Evolutionary conservation across 768 basidiomycete genomes (phyloP).

Genomic region (Phanerodontia chrysosporium): DNA sequence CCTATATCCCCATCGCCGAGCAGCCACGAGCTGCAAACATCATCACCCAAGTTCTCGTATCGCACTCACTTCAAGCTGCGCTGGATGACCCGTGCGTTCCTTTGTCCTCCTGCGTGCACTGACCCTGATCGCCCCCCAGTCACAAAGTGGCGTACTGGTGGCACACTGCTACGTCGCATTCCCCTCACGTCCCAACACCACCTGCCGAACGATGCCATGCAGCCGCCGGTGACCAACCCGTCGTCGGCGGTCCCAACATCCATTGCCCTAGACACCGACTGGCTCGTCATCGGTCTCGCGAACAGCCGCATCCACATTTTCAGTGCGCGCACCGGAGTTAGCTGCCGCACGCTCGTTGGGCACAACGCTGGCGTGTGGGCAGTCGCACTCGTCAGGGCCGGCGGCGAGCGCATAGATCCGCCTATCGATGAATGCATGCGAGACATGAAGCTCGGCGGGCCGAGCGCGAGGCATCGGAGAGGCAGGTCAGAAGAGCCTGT

Average conservation of each 20-base stretch:
- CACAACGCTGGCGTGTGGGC: constrained; percentile 94
- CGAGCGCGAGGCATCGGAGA: not conserved
- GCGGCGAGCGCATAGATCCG: constrained; percentile 35
- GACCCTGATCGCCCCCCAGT: constrained; percentile 10
- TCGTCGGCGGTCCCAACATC: constrained; percentile 79
- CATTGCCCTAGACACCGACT: constrained; percentile 75
- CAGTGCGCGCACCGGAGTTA: constrained; percentile 71
- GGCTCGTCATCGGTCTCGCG: constrained; percentile 86
- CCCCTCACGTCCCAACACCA: constrained; percentile 11
- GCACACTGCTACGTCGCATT: constrained; percentile 12
- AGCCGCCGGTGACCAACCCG: constrained; percentile 23
- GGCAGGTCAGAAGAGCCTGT: constrained; percentile 8
- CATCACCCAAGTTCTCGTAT: constrained; percentile 45
- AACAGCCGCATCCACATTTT: constrained; percentile 85
- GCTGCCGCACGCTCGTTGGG: constrained; percentile 73
- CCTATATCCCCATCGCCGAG: constrained; percentile 15
- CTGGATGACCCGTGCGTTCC: constrained; percentile 60
- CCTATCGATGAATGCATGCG: constrained; percentile 2
- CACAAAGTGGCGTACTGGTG: constrained; percentile 12
- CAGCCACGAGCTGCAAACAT: not conserved
- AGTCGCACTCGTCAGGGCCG: constrained; percentile 69
- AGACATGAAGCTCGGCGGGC: constrained; percentile 8
- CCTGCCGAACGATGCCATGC: constrained; percentile 11
- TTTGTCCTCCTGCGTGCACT: constrained; percentile 2
- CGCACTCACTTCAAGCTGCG: constrained; percentile 67